These are phyloP conservation scores for Raffaelea albimanens DNA, from an alignment of 2,329 filamentous ascomycete species.

Conservation along the genomic window DNA sequence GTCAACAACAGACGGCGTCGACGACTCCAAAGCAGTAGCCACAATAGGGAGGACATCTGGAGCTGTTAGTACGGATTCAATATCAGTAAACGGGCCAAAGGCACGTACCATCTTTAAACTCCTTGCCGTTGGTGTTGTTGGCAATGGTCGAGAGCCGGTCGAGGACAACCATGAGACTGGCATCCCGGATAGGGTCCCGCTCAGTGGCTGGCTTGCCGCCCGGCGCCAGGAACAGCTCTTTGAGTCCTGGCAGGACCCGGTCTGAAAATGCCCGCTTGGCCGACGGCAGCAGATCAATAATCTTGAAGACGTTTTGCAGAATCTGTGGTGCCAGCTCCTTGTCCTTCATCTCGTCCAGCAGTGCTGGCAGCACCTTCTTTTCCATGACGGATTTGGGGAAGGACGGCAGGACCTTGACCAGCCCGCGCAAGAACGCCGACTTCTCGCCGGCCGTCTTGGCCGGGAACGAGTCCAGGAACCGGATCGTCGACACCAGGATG, in stretches of 20 bases:
- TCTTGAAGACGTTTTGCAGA: slow-evolving; percentile 85
- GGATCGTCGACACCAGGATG: slow-evolving; percentile 88
- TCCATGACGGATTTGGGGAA: slow-evolving; percentile 92
- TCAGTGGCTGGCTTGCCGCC: slow-evolving; percentile 37
- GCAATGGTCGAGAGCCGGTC: slow-evolving; percentile 72
- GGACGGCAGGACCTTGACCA: slow-evolving; percentile 78
- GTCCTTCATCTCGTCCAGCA: slow-evolving; percentile 92
- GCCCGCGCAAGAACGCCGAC: slow-evolving; percentile 77
- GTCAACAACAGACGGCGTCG: slow-evolving; percentile 83
- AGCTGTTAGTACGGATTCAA: not conserved
- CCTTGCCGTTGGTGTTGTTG: slow-evolving; percentile 76
- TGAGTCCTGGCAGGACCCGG: slow-evolving; percentile 73
- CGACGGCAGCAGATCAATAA: slow-evolving; percentile 68
- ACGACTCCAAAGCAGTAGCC: slow-evolving; percentile 72
- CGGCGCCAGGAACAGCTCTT: slow-evolving; percentile 65
- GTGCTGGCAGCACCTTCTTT: slow-evolving; percentile 81
- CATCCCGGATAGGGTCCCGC: slow-evolving; percentile 74
- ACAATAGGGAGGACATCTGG: slow-evolving; percentile 82
- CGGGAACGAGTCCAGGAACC: slow-evolving; percentile 84
- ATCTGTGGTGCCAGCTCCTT: slow-evolving; percentile 76
- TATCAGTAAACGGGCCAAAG: too few relatives aligned
- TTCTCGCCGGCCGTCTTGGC: slow-evolving; percentile 91
- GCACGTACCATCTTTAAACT: slow-evolving; percentile 76
- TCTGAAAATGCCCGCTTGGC: slow-evolving; percentile 74
- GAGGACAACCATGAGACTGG: slow-evolving; percentile 81